These are phyloP conservation scores for Sphagnum fallax DNA, from an alignment of 228 moss, liverwort and hornwort genomes.

Conservation along the genomic window DNA sequence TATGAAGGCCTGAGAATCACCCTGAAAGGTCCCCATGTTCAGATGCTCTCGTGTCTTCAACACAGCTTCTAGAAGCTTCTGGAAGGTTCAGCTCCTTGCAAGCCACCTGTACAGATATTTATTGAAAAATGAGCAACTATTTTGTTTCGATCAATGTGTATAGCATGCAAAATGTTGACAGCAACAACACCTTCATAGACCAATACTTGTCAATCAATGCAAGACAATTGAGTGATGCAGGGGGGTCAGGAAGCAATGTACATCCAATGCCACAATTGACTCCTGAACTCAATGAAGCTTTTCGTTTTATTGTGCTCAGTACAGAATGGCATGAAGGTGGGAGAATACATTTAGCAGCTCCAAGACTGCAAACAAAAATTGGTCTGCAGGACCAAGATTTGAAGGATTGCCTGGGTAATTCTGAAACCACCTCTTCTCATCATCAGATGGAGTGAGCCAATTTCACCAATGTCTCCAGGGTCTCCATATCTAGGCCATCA, in stretches of 20 bases:
- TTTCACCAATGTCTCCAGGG: constrained; percentile 72
- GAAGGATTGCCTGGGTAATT: constrained; percentile 57
- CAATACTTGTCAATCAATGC: too few species aligned
- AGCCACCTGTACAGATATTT: constrained; percentile 52
- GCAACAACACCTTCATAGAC: too few species aligned
- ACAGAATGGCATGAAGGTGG: constrained; percentile 75
- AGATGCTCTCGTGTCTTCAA: constrained; percentile 86
- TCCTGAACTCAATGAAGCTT: constrained; percentile 60
- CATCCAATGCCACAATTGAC: constrained; percentile 70
- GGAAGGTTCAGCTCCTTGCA: constrained; percentile 89
- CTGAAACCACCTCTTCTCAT: constrained; percentile 63
- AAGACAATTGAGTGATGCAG: too few species aligned
- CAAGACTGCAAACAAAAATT: constrained; percentile 59
- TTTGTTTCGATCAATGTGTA: too few species aligned
- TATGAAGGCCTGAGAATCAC: constrained; percentile 87
- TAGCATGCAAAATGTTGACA: too few species aligned
- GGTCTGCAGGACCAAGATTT: constrained; percentile 78
- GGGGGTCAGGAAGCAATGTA: constrained; percentile 6
- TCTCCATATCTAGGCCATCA: constrained; percentile 67
- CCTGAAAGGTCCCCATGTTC: constrained; percentile 82
- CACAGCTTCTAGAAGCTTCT: constrained; percentile 75
- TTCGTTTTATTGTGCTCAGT: constrained; percentile 73
- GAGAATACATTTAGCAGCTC: constrained; percentile 82
- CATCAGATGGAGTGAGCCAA: constrained; percentile 49
- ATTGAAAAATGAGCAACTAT: background rate